Percentiles rank a stretch among this genome's conserved stretches.
phyloP scores from a whole-genome alignment of 2,329 filamentous ascomycete species.

The Cladobotryum mycophilum region DNA sequence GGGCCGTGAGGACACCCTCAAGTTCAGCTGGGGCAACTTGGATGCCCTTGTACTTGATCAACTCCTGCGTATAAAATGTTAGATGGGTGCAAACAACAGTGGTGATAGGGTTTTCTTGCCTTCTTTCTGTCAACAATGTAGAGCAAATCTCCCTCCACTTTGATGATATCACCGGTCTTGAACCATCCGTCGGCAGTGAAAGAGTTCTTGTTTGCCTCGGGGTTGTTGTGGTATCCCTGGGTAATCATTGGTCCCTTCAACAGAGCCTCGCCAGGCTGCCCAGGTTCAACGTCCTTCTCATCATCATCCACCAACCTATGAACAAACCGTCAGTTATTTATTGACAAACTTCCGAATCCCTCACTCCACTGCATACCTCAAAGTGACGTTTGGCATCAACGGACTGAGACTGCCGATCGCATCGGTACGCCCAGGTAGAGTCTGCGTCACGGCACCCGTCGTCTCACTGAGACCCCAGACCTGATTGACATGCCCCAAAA shows the following conservation, averaged over 20 bases:
- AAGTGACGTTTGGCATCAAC: constrained; percentile 22
- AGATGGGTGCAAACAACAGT: background rate
- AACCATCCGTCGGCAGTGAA: constrained; percentile 56
- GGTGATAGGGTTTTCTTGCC: constrained; percentile 23
- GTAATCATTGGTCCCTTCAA: constrained; percentile 66
- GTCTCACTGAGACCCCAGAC: constrained; percentile 56
- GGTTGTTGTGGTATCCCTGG: constrained; percentile 65
- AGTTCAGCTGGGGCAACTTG: constrained; percentile 64
- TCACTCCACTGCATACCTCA: constrained; percentile 19
- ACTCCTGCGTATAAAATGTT: constrained; percentile 42
- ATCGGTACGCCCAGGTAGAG: constrained; percentile 34
- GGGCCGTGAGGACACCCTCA: constrained; percentile 38
- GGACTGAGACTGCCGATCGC: constrained; percentile 40
- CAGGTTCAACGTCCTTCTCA: constrained; percentile 32
- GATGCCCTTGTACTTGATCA: constrained; percentile 51
- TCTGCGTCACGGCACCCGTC: constrained; percentile 40
- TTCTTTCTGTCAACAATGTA: constrained; percentile 79
- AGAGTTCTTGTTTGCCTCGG: constrained; percentile 55
- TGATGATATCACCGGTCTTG: constrained; percentile 73
- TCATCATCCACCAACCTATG: constrained; percentile 34
- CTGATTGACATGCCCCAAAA: constrained; percentile 43
- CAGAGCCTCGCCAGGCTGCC: constrained; percentile 54
- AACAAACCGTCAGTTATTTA: background rate
- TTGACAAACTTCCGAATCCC: background rate
- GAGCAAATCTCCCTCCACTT: constrained; percentile 62